Base-by-base conservation (phyloP, 495 filamentous ascomycete genomes). In the Acidiella bohemica region DNA sequence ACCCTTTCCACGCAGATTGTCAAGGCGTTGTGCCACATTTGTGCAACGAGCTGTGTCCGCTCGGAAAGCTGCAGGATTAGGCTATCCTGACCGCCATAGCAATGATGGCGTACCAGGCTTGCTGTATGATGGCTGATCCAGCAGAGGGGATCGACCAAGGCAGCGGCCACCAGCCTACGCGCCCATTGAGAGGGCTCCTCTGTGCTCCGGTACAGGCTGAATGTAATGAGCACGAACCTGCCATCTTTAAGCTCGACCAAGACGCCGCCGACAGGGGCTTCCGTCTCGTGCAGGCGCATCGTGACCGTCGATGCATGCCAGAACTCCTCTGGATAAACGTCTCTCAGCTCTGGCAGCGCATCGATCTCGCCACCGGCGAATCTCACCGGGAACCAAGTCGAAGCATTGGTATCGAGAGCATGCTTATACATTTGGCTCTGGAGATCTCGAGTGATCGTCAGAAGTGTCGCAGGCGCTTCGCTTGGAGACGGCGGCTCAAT, bases 361-460 rank as follows among this genome's bases (percentile, higher is more conserved):
- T 7, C 16, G 7, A 14, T 7, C 11, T 34, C 17, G 32, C 16
- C 14, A 9, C 32, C 32, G 8, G 16, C 16, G 32, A 34, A 34
- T n/a, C 32, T 7, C 9, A 34, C 12, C 14, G 32, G 32, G 32
- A 34, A 34, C 32, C 32, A 34, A 34, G 8, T 34, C 17, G 32
- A n/a, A 8, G 11, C 32, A 16, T 34, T 34, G 12, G 7, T 34
- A 7, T 8, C 14, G 32, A 34, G 16, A 7, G 32, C 16, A 7
- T 34, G 11, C 11, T 8, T 16, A 14, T 34, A 34, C 8, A 9
- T 16, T 34, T 34, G 32, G 16, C 32, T 34, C 16, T 34, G 32
- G 7, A 34, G 14, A 16, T 34, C 32, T n/a, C 17, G 7, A 7
- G 32, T 34, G 14, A 34, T 16, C 7, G 32, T 34, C 12, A 34